Percentiles rank a stretch among this genome's conserved stretches.
phyloP scores from a whole-genome alignment of 2,329 filamentous ascomycete species.

The Colletotrichum viniferum region DNA sequence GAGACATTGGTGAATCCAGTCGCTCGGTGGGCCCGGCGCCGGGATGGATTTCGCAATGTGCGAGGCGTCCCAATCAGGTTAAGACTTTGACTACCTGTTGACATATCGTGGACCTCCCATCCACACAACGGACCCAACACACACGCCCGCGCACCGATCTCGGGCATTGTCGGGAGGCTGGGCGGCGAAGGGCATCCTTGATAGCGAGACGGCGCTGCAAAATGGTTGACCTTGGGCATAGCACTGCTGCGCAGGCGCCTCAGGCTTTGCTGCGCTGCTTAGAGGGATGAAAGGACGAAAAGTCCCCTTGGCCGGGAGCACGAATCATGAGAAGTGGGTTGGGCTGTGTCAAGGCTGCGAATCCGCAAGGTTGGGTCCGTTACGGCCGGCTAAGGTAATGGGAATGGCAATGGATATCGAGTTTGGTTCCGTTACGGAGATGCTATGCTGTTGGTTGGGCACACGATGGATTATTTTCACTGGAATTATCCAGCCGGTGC shows the following conservation, averaged over 20 bases:
- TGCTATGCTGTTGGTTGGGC: not conserved
- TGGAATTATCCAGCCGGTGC: not conserved
- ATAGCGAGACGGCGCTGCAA: not conserved
- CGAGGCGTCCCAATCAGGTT: conserved; percentile 20
- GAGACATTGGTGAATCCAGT: conserved; percentile 14
- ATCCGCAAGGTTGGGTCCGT: conserved; percentile 5
- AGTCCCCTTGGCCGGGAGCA: conserved; percentile 10
- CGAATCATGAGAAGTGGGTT: conserved; percentile 22
- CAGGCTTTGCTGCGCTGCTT: not conserved
- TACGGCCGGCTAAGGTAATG: not conserved
- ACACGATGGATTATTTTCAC: not conserved
- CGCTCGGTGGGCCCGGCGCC: conserved; percentile 11
- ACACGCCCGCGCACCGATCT: conserved; percentile 19
- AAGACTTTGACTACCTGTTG: conserved; percentile 12
- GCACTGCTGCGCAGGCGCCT: not conserved
- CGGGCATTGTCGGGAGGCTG: conserved; percentile 21
- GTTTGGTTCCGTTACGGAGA: not conserved
- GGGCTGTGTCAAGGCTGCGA: conserved; percentile 5
- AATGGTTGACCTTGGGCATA: not conserved
- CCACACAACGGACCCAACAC: conserved; percentile 2
- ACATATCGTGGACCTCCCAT: conserved; percentile 17
- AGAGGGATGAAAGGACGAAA: not conserved
- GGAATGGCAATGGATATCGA: not conserved
- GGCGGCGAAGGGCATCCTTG: conserved; percentile 9
- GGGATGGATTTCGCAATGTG: conserved; percentile 13